A percentile compares a stretch with the other conserved stretches of the same genome.
Conservation (phyloP, 208 protist genomes). For the Crithidia brevicula region DNA sequence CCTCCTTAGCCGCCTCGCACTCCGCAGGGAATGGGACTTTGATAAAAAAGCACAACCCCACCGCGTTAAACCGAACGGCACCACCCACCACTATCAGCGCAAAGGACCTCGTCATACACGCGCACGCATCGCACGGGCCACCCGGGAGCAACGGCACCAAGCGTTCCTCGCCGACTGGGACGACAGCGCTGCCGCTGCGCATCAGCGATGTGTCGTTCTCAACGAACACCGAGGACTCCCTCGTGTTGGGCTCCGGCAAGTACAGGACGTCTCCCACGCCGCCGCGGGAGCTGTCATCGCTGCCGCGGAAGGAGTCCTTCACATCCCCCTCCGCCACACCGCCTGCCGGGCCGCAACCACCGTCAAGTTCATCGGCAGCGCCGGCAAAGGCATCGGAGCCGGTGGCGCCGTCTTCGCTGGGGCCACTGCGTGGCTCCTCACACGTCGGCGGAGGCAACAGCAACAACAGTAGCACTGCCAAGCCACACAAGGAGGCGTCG, state of each 20-base stretch:
- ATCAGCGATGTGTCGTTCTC: neutral
- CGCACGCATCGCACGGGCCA: neutral
- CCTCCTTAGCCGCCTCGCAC: neutral
- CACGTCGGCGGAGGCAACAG: slow-evolving; percentile 1
- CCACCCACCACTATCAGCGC: neutral
- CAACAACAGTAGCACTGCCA: neutral
- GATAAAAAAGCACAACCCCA: slow-evolving; percentile 3
- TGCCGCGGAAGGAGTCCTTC: slow-evolving; percentile 4
- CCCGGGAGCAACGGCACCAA: neutral
- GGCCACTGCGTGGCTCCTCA: neutral
- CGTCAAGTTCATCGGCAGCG: neutral
- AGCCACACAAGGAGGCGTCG: neutral
- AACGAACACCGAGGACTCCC: neutral
- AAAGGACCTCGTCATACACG: neutral
- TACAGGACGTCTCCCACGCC: neutral
- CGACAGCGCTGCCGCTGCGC: neutral
- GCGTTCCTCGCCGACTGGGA: neutral
- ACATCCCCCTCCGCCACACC: neutral
- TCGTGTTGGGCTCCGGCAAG: neutral
- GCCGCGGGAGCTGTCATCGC: neutral
- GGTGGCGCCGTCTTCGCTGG: neutral
- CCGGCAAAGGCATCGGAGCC: neutral
- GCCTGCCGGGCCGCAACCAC: neutral
- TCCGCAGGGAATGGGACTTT: neutral
- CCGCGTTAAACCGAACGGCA: slow-evolving; percentile 1